phyloP scores from a whole-genome alignment of 2,329 filamentous ascomycete genomes.

The Fusarium begoniae region DNA sequence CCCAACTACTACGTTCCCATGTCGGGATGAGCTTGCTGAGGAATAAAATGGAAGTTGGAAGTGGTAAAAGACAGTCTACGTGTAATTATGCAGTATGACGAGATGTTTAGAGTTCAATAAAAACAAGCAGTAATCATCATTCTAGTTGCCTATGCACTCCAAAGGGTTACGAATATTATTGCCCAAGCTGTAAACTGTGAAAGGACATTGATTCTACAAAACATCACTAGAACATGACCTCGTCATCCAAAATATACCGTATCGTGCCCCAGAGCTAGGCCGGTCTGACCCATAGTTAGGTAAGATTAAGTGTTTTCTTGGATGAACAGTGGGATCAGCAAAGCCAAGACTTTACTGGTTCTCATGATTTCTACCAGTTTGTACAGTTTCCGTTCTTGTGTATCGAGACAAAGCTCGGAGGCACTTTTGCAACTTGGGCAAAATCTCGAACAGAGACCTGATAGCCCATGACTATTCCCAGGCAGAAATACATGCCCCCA shows the following conservation, averaged over 20 bases:
- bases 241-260: not conserved
- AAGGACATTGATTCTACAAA: not conserved
- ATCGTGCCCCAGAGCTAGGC: not conserved
- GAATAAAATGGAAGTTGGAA: not conserved
- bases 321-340: not conserved
- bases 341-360: not conserved
- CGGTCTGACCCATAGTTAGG: not conserved
- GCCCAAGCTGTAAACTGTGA: not conserved
- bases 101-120: slow-evolving; percentile 19
- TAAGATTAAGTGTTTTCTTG: too few relatives aligned
- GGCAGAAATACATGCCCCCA: not conserved
- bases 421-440: slow-evolving; percentile 5
- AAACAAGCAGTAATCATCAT: slow-evolving; percentile 31
- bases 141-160: not conserved
- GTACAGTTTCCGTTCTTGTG: not conserved
- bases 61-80: slow-evolving; percentile 7
- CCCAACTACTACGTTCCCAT: not conserved
- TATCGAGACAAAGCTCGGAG: not conserved
- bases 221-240: not conserved
- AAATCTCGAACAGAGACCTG: not conserved
- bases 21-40: not conserved
- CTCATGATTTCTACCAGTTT: not conserved
- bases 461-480: not conserved
- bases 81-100: slow-evolving; percentile 35
- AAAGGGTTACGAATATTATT: not conserved